These are phyloP conservation scores for Raffaelea albimanens DNA, from an alignment of 2,329 filamentous ascomycete genomes.

Conservation along the genomic window DNA sequence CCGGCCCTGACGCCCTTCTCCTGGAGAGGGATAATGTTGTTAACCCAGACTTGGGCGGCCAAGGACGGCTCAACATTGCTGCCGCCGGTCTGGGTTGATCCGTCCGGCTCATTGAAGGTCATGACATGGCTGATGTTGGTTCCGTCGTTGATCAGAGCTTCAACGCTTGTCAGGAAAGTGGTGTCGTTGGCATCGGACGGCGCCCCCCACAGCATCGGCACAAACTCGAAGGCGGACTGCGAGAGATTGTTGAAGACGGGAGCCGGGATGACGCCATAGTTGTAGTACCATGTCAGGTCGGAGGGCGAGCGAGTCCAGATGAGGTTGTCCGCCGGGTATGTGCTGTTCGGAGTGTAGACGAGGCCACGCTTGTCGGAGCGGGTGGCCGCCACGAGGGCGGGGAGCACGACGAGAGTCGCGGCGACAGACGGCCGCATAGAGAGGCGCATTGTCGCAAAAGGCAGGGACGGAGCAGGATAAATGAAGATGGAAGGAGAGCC, in stretches of 20 bases:
- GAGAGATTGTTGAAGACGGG: conserved; percentile 34
- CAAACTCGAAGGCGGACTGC: conserved; percentile 57
- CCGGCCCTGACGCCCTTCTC: conserved; percentile 57
- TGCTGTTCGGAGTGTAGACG: conserved; percentile 50
- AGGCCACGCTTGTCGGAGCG: conserved; percentile 61
- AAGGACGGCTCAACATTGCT: conserved; percentile 47
- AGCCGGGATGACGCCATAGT: conserved; percentile 55
- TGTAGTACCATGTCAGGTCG: conserved; percentile 77
- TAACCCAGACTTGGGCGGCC: conserved; percentile 62
- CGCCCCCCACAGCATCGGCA: conserved; percentile 73
- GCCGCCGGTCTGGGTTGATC: conserved; percentile 44
- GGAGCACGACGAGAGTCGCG: background rate
- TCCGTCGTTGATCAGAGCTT: conserved; percentile 38
- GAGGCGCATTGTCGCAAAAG: background rate
- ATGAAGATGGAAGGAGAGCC: no score
- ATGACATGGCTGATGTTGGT: conserved; percentile 58
- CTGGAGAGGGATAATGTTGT: conserved; percentile 60
- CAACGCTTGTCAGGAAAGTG: conserved; percentile 52
- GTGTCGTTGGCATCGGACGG: conserved; percentile 37
- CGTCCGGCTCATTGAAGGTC: conserved; percentile 75
- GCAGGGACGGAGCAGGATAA: no score
- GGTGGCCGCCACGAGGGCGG: conserved; percentile 15
- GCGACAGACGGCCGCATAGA: background rate
- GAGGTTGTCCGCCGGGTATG: conserved; percentile 50
- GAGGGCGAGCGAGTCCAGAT: conserved; percentile 50